phyloP scores from a whole-genome alignment of 2,329 filamentous ascomycete genomes.

The Colletotrichum musae region DNA sequence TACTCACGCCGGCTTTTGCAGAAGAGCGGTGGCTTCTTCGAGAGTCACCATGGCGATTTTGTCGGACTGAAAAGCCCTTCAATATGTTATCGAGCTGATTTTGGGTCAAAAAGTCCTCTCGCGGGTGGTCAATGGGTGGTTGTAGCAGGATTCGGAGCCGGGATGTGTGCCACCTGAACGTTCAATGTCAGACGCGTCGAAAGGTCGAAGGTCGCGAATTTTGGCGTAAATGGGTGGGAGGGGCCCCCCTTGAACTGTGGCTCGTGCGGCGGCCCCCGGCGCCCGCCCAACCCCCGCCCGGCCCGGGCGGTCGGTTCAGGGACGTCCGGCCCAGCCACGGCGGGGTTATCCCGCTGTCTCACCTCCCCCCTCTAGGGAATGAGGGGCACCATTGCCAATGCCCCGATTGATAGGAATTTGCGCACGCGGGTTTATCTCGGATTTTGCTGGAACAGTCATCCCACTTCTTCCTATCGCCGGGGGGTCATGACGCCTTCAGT shows the following conservation, averaged over 20 bases:
- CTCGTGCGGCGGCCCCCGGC: slow-evolving; percentile 7
- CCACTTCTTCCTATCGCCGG: slow-evolving; percentile 13
- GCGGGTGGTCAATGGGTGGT: slow-evolving; percentile 20
- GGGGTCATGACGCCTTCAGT: slow-evolving; percentile 38
- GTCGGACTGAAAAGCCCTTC: background rate
- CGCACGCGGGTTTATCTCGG: slow-evolving; percentile 19
- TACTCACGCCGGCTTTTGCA: slow-evolving; percentile 65
- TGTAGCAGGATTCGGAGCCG: slow-evolving; percentile 9
- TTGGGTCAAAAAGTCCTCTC: slow-evolving; percentile 3
- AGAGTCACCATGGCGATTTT: slow-evolving; percentile 58
- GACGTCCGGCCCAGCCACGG: slow-evolving; percentile 10
- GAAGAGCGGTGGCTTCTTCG: slow-evolving; percentile 60
- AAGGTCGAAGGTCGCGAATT: slow-evolving; percentile 48
- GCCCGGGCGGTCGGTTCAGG: slow-evolving; percentile 27
- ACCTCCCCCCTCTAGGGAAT: slow-evolving; percentile 1
- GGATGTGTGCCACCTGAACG: slow-evolving; percentile 29
- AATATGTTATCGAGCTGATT: background rate
- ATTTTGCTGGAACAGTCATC: slow-evolving; percentile 2
- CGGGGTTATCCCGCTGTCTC: slow-evolving; percentile 15
- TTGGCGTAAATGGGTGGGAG: slow-evolving; percentile 50
- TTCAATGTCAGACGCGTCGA: slow-evolving; percentile 40
- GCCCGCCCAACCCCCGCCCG: background rate
- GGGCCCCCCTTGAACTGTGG: slow-evolving; percentile 14
- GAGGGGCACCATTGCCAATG: slow-evolving; percentile 21
- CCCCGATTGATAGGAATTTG: background rate